phyloP scores from a whole-genome alignment of 2,329 filamentous ascomycete species.

The Madurella fahalii region DNA sequence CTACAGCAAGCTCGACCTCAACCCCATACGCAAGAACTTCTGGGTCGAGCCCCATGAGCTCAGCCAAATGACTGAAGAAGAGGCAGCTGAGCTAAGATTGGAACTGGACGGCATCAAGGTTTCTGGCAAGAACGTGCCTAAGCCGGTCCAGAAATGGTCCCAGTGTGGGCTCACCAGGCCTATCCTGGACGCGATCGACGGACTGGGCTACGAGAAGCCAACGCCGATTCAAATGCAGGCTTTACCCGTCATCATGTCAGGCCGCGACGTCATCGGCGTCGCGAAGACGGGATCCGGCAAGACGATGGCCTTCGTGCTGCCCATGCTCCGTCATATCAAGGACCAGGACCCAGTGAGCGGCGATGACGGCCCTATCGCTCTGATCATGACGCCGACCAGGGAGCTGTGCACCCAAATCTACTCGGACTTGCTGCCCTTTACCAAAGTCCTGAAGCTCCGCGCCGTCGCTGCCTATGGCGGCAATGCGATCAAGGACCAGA shows the following conservation, averaged over 20 bases:
- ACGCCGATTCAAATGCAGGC: slow-evolving; percentile 96
- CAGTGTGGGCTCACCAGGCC: slow-evolving; percentile 88
- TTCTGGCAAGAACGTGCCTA: slow-evolving; percentile 79
- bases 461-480: slow-evolving; percentile 93
- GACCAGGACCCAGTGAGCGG: slow-evolving; percentile 80
- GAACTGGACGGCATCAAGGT: slow-evolving; percentile 97
- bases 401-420: slow-evolving; percentile 94
- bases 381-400: slow-evolving; percentile 92
- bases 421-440: slow-evolving; percentile 88
- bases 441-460: slow-evolving; percentile 79
- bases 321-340: slow-evolving; percentile 97
- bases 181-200: slow-evolving; percentile 78
- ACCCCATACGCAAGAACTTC: slow-evolving; percentile 88
- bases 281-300: slow-evolving; percentile 98
- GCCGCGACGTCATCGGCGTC: slow-evolving; percentile 90
- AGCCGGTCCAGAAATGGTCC: slow-evolving; percentile 93
- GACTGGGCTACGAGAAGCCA: slow-evolving; percentile 78
- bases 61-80: slow-evolving; percentile 75
- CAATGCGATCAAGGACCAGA: slow-evolving; percentile 94
- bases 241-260: slow-evolving; percentile 91
- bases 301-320: slow-evolving; percentile 89
- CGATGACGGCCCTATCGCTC: slow-evolving; percentile 78
- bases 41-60: slow-evolving; percentile 88
- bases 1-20: slow-evolving; percentile 80
- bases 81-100: slow-evolving; percentile 73